A percentile compares a stretch with the other conserved stretches of the same genome.
phyloP scores from a whole-genome alignment of 805 yeast genomes.

The Starmerella floris region DNA sequence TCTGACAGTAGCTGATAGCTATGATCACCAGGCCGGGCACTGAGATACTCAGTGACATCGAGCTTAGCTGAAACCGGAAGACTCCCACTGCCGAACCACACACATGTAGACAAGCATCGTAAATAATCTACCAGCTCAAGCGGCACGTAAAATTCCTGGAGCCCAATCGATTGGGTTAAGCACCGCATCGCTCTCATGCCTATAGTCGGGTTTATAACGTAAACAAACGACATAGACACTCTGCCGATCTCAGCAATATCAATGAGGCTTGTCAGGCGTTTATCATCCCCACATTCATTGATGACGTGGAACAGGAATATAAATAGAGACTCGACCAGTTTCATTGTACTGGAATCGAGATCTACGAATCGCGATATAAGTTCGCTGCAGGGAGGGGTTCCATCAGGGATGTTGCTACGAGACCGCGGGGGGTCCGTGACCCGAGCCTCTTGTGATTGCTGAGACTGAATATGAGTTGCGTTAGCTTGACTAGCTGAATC shows the following conservation, averaged over 20 bases:
- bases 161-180: not conserved
- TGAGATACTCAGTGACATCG: not conserved
- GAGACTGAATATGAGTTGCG: not conserved
- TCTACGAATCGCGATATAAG: not conserved
- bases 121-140: not conserved
- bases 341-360: not conserved
- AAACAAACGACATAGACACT: not conserved
- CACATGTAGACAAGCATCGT: not conserved
- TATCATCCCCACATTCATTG: not conserved
- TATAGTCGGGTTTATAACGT: not conserved
- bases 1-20: too few relatives aligned
- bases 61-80: not conserved
- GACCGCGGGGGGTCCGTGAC: not conserved
- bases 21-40: too few relatives aligned
- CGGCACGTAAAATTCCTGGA: slow-evolving; percentile 3
- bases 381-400: not conserved
- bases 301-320: not conserved
- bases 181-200: slow-evolving; percentile 2
- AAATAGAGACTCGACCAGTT: not conserved
- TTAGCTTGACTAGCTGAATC: not conserved
- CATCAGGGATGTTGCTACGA: not conserved
- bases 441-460: not conserved
- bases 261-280: not conserved
- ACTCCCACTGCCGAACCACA: slow-evolving; percentile 8
- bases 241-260: not conserved